Percentiles rank a stretch among this genome's conserved stretches.
Evolutionary conservation across 2,329 filamentous ascomycete species (phyloP).

Genomic region (Pseudomassariella vexata): DNA sequence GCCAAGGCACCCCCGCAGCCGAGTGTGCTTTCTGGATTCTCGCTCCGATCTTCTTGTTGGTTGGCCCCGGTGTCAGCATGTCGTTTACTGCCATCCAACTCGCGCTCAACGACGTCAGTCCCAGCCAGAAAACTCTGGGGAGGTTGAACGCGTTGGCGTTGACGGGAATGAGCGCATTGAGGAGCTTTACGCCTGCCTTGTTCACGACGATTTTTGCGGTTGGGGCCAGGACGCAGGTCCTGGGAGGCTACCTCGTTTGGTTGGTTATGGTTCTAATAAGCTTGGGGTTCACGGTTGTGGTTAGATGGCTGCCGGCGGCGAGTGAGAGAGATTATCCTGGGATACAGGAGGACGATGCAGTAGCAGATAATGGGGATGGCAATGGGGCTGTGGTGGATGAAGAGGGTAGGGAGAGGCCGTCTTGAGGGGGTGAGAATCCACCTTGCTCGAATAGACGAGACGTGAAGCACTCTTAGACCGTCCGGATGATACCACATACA

Average conservation of each 20-base stretch:
- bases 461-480: no score
- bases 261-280: slow-evolving; percentile 41
- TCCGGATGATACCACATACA: no score
- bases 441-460: no score
- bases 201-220: slow-evolving; percentile 64
- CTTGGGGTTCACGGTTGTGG: slow-evolving; percentile 23
- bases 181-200: slow-evolving; percentile 60
- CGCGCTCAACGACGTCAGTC: slow-evolving; percentile 67
- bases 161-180: slow-evolving; percentile 53
- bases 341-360: no score
- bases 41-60: slow-evolving; percentile 33
- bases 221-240: slow-evolving; percentile 55
- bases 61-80: slow-evolving; percentile 63
- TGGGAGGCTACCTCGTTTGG: slow-evolving; percentile 63
- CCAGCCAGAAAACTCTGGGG: slow-evolving; percentile 57
- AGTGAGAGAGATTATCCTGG: slow-evolving; percentile 17
- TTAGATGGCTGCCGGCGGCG: slow-evolving; percentile 26
- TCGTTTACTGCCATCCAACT: slow-evolving; percentile 67
- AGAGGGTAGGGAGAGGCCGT: no score
- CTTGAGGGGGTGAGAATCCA: no score
- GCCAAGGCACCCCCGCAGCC: slow-evolving; percentile 28
- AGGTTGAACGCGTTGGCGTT: slow-evolving; percentile 67
- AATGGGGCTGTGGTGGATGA: no score
- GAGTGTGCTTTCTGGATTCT: slow-evolving; percentile 59
- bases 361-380: no score